Evolutionary conservation across 2,329 filamentous ascomycete species (phyloP).

Genomic region (Microsporum audouinii): DNA sequence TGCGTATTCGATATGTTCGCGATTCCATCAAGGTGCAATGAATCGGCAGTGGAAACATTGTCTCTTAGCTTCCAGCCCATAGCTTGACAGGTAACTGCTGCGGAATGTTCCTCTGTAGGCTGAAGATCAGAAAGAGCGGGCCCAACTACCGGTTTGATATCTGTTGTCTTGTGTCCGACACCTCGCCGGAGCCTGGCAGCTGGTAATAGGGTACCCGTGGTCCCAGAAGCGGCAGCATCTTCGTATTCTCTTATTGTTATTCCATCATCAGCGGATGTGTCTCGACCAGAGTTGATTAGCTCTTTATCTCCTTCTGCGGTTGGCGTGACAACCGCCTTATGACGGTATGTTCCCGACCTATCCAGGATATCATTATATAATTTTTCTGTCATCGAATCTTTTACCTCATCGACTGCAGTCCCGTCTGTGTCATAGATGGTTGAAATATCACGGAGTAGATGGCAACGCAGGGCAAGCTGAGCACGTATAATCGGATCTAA

Average conservation of each 20-base stretch:
- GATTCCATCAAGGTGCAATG: conserved; percentile 58
- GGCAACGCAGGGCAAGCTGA: conserved; percentile 77
- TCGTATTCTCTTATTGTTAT: conserved; percentile 64
- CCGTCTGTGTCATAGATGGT: conserved; percentile 69
- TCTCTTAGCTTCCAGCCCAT: conserved; percentile 74
- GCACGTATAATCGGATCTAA: conserved; percentile 82
- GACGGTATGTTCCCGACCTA: conserved; percentile 79
- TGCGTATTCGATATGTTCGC: conserved; percentile 52
- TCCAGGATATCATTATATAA: conserved; percentile 93
- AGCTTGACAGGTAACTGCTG: conserved; percentile 61
- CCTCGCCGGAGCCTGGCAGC: conserved; percentile 35
- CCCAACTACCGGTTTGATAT: conserved; percentile 38
- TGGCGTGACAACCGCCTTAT: conserved; percentile 57
- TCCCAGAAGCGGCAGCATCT: conserved; percentile 53
- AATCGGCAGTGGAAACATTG: conserved; percentile 50
- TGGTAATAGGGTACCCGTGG: conserved; percentile 33
- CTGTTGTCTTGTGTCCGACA: conserved; percentile 37
- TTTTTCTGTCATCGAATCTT: conserved; percentile 75
- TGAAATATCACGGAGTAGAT: conserved; percentile 65
- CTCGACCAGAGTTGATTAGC: conserved; percentile 69
- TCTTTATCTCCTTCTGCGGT: conserved; percentile 73
- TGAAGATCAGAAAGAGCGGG: conserved; percentile 49
- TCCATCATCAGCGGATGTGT: conserved; percentile 57
- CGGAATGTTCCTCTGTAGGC: conserved; percentile 56
- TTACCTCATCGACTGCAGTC: conserved; percentile 57